Evolutionary conservation across 2,329 filamentous ascomycete species (phyloP), one percentile per base, ranked within the genome.

Genomic region (Pseudomassariella vexata): DNA sequence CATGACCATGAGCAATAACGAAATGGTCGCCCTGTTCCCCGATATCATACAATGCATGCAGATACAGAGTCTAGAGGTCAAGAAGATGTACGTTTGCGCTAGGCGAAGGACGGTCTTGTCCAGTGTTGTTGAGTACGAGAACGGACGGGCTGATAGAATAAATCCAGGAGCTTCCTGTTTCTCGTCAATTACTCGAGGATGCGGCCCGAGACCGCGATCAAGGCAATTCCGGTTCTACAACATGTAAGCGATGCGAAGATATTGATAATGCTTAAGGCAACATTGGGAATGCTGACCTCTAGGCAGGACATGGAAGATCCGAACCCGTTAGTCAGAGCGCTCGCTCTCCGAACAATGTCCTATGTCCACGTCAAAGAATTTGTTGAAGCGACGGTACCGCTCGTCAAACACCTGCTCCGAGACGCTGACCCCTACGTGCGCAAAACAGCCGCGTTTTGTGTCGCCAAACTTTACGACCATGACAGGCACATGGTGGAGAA

Each of bases 1-100:
- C 59, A 98, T 98, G 92, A 98, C 92, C 44, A 98, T 98, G 92
- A 96, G 90, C 76, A 98, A 98, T 66, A 98, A 96, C 55, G 92
- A 98, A 61, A 98, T 98, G 92, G 84, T 96, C 34, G 88, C 87
- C 23, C 70, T 98, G 32, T 98, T 98, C 49, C 88, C 90, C 12
- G 92, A 98, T 56, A 84, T 98, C 38, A 85, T 98, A 48, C 80
- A 72, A 41, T 96, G 90, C 69, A 98, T 98, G 92, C 79, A 85
- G 48, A 85, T 98, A 41, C 83, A 82, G 32, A 94, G 85, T 50
- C 66, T 98, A 57, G 92, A 98, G 63, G 95, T 98, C 64, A 98
- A 98, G 76, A 98, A 98, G 73, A 98, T 98, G 92, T 95, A 68
- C 27, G 34, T n/a, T n/a, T 46, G 30, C 48, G 41, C 30, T 21